A percentile compares a stretch with the other conserved stretches of the same genome.
Conservation (phyloP, 139 green algal genomes). For the Eudorina sp. region DNA sequence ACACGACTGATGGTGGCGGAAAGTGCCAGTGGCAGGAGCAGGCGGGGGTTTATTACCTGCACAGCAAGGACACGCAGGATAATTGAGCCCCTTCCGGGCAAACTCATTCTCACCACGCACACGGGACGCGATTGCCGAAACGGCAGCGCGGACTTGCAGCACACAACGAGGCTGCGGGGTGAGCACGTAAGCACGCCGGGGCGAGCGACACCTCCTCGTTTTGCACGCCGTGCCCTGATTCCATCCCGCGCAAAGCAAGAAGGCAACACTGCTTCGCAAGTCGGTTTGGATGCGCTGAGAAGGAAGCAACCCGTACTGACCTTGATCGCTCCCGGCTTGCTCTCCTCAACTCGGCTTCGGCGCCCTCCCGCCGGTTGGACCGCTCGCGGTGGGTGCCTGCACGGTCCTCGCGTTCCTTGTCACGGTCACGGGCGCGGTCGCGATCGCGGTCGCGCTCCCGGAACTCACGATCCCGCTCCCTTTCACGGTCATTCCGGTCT, state of each 20-base stretch:
- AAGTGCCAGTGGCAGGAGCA: background rate
- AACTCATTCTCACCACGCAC: too few species aligned
- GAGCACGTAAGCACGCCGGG: too few species aligned
- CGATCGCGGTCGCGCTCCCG: background rate
- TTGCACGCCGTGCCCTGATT: too few species aligned
- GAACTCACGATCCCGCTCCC: background rate
- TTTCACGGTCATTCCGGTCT: background rate
- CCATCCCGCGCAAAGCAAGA: too few species aligned
- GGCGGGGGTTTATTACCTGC: background rate
- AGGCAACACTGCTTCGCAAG: too few species aligned
- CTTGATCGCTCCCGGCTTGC: conserved; percentile 8
- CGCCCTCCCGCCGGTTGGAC: background rate
- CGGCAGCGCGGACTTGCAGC: too few species aligned
- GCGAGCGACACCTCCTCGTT: too few species aligned
- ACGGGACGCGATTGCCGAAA: too few species aligned
- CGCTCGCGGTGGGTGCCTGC: background rate
- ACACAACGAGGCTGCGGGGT: too few species aligned
- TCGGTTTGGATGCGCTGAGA: too few species aligned
- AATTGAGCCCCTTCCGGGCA: too few species aligned
- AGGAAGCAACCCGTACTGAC: too few species aligned
- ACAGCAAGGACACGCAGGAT: background rate
- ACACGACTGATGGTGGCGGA: background rate
- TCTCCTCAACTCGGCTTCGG: background rate
- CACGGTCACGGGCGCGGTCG: background rate
- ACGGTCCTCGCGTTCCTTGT: background rate